Evolutionary conservation across 2,329 filamentous ascomycete species (phyloP), one percentile per base, ranked within the genome.

Genomic region (Trichocomaceae sp.): DNA sequence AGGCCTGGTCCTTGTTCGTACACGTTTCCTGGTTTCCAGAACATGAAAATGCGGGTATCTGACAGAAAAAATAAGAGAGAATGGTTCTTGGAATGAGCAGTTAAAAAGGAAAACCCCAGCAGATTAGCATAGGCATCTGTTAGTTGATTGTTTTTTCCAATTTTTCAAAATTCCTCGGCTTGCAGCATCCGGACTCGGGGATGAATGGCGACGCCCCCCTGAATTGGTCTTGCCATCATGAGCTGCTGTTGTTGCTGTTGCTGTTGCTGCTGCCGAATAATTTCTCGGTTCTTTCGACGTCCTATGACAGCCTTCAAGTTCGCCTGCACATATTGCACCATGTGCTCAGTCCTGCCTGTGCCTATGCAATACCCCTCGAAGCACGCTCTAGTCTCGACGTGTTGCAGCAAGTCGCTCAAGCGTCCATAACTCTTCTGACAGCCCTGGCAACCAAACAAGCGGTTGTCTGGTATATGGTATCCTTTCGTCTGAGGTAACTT

Each of bases 341-440:
- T 23, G n/a, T 35, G 47, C 15, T 59, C 58, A 20, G 58, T 20
- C 19, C 45, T 42, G 6, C 56, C 54, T 7, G 49, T 52, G 5
- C 54, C 57, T 22, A 46, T 55, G 45, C 50, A 56, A 35, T 62
- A 63, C 10, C 60, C 59, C 31, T 58, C 57, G 5, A 19, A 17
- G 35, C 61, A 63, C 5, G 45, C 45, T n/a, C 47, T 55, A 2
- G 58, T 58, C 47, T 63, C 62, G 2, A 55, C 55, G 53, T 63
- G 62, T 49, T 63, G 62, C 41, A 63, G 45, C 10, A 62, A 52
- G 35, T 63, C 62, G 33, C 61, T 60, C 55, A 62, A 49, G 12
- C 56, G 54, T 2, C 47, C 33, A 50, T 60, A 63, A 15, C 49
- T 13, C 6, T 55, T 53, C 10, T 53, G 31, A 44, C 62, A 62